Percentiles rank a stretch among this genome's conserved stretches.
phyloP scores from a whole-genome alignment of 1,139 yeast genomes.

The Nakaseomyces uthaithaninus region DNA sequence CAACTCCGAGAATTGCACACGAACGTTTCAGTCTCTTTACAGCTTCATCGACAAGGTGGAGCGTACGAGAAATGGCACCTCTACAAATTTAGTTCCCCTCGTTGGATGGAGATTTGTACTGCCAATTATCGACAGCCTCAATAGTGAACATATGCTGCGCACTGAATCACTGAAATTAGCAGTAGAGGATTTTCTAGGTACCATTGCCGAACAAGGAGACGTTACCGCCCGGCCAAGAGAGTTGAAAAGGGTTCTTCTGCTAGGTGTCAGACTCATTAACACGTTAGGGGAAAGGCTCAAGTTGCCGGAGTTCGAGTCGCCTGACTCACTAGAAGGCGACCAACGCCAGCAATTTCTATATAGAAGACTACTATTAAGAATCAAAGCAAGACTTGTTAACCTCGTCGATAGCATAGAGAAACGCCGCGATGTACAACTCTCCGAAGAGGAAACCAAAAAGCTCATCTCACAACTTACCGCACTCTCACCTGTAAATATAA shows the following conservation, averaged over 20 bases:
- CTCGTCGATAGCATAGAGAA: conserved; percentile 1
- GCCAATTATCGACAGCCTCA: conserved; percentile 12
- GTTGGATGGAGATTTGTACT: conserved; percentile 8
- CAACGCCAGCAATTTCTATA: conserved; percentile 14
- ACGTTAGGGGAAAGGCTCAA: conserved; percentile 13
- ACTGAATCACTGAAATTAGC: conserved; percentile 10
- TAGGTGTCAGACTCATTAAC: conserved; percentile 21
- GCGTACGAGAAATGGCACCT: background rate
- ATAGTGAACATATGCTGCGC: conserved; percentile 8
- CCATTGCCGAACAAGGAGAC: conserved; percentile 14
- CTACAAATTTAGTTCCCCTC: background rate
- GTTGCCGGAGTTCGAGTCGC: conserved; percentile 10
- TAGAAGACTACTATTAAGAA: conserved; percentile 18
- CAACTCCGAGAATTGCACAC: background rate
- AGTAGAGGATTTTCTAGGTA: conserved; percentile 17
- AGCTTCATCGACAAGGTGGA: conserved; percentile 2
- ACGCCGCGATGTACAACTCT: background rate
- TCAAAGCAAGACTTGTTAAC: conserved; percentile 12
- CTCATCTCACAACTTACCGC: conserved; percentile 1
- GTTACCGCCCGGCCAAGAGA: conserved; percentile 8
- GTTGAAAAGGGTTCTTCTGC: conserved; percentile 16
- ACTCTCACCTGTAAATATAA: too few relatives aligned
- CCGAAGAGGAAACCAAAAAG: background rate
- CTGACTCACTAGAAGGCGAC: conserved; percentile 1
- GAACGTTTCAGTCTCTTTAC: background rate